Conservation (phyloP, 495 filamentous ascomycete genomes). For the Halenospora varia region DNA sequence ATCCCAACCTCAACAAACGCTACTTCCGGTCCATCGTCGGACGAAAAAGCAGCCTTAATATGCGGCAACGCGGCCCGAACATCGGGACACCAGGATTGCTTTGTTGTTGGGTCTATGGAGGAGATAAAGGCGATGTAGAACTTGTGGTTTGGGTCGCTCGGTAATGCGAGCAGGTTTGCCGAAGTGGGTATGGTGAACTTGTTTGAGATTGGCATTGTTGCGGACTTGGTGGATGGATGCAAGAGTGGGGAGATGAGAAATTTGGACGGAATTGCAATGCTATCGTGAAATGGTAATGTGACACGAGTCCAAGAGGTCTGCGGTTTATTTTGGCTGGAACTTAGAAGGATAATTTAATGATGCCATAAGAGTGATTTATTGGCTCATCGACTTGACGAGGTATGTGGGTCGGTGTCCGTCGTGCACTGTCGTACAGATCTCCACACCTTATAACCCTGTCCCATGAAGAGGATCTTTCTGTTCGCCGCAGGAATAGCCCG, state of each 20-base stretch:
- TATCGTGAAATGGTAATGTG: too few relatives aligned
- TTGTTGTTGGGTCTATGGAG: neutral
- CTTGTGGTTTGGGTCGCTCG: neutral
- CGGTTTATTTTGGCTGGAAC: neutral
- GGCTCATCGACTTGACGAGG: too few relatives aligned
- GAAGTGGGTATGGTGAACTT: neutral
- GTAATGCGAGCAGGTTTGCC: neutral
- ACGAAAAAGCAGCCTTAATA: neutral
- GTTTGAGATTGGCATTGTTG: neutral
- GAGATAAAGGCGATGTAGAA: neutral
- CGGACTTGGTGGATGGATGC: neutral
- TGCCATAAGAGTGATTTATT: neutral
- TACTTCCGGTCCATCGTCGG: neutral
- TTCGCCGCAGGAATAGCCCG: too few relatives aligned
- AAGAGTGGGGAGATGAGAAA: neutral
- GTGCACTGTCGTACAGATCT: too few relatives aligned
- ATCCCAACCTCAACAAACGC: neutral
- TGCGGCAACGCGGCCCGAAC: neutral
- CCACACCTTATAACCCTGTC: too few relatives aligned
- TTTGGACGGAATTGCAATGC: neutral
- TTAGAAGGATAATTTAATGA: too few relatives aligned
- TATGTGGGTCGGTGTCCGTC: too few relatives aligned
- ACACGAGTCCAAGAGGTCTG: too few relatives aligned
- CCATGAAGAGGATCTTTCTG: too few relatives aligned
- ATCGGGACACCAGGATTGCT: neutral